phyloP scores from a whole-genome alignment of 106 monocot species.

The Gastrodia elata region DNA sequence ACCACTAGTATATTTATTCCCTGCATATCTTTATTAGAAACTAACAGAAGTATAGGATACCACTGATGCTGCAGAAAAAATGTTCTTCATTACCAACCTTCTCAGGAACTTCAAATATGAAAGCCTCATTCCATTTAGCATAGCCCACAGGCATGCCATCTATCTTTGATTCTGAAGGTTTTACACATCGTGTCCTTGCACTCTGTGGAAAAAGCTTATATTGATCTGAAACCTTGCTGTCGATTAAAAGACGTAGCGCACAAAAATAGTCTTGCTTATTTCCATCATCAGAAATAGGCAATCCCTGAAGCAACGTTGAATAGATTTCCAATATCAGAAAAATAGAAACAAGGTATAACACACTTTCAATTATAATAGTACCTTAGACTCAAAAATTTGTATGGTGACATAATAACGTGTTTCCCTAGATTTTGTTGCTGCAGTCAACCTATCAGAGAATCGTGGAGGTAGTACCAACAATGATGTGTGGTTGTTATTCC shows the following conservation, averaged over 20 bases:
- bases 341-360: not conserved
- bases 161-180: conserved; percentile 32
- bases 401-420: conserved; percentile 69
- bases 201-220: conserved; percentile 89
- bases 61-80: not conserved
- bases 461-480: conserved; percentile 66
- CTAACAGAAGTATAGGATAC: not conserved
- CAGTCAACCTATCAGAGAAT: conserved; percentile 71
- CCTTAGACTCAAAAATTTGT: conserved; percentile 79
- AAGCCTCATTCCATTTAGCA: conserved; percentile 95
- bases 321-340: conserved; percentile 1
- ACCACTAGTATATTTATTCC: no score
- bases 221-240: conserved; percentile 50
- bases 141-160: conserved; percentile 20
- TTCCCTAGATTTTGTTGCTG: conserved; percentile 42
- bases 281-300: conserved; percentile 78
- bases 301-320: conserved; percentile 36
- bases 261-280: conserved; percentile 86
- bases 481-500: conserved; percentile 31
- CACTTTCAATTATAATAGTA: not conserved
- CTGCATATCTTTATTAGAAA: not conserved
- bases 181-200: conserved; percentile 88
- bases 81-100: conserved; percentile 28
- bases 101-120: conserved; percentile 92
- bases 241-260: conserved; percentile 69